Base-by-base conservation (phyloP, 345 rosid species). In the Psidium friedrichsthalianum region DNA sequence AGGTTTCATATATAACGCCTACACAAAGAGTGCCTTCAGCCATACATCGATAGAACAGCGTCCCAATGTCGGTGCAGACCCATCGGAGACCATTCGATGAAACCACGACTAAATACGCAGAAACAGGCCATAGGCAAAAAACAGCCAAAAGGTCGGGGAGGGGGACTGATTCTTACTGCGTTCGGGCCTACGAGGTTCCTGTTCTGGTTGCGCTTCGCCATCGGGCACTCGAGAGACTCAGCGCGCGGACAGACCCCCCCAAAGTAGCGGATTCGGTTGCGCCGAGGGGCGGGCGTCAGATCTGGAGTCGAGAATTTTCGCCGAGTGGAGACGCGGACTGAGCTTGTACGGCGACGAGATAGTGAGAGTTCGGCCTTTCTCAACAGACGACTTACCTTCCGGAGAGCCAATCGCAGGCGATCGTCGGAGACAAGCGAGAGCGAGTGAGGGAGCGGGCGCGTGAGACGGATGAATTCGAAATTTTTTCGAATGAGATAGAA, bases 131-230 rank as follows among this genome's bases (percentile, higher is more conserved):
- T 52, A 51, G 22, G 22, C 55, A 47, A 47, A 53, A n/a, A 82
- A 32, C 58, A 25, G 83, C 32, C 22, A 6, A 1, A n/a, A 53
- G 22, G 3, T 24, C 56, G 27, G 49, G 49, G 42, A 82, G 51
- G n/a, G 2, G 6, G 15, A 84, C 9, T 18, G 74, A 54, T 24
- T 61, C 90, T 90, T 92, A 96, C 98, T 49, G 89, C 2, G 51
- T 86, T 86, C 36, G 97, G 94, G 83, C 95, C 95, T 95, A 6
- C 96, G 98, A 11, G 98, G 98, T 51, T 94, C 85, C 96, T 87
- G 59, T 94, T 96, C 91, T 96, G 98, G 83, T 94, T 92, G 40
- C 98, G 92, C 12, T 96, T 91, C 55, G 96, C 58, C 97, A 95
- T 94, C 82, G 61, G 13, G 82, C 51, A 59, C 24, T 56, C 20